Evolutionary conservation across 306 rosid genomes (phyloP), one percentile per base, ranked within the genome.

Genomic region (Dalbergia cultrata): DNA sequence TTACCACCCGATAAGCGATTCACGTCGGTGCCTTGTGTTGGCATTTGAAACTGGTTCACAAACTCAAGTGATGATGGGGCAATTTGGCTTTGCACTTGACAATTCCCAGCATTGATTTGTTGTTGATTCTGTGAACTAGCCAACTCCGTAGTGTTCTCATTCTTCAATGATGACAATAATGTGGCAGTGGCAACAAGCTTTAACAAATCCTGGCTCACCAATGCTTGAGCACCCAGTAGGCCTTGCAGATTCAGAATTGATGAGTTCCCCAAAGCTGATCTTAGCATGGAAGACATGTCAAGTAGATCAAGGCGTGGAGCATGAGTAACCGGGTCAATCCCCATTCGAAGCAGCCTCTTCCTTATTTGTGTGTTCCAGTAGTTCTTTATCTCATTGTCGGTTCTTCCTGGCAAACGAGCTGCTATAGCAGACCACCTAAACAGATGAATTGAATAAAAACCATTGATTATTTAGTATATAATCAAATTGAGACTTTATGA

Each of bases 371-470:
- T 93, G 88, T 95, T 95, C 99, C 99, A 95, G 50, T 93, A 91
- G 45, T 95, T 95, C 87, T 95, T 95, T 67, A 95, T 95, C 72
- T 95, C 99, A 6, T 95, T 95, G 66, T 95, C 99, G 0, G 99
- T 95, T 86, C 99, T 85, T 74, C 99, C 99, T 0, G 99, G 99
- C 56, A 95, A 87, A 13, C 92, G 80, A 21, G 97, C 92, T 0
- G 99, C 97, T 77, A 95, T 95, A 0, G 95, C 93, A 0, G 99
- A 95, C 99, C 99, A 95, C 81, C 98, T 95, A 85, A 47, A 65
- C 70, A 19, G 49, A n/a, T 2, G 2, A 54, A 54, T 26, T 26
- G 50, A 44, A 44, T 7, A 44, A 44, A 4, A 4, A 17, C 6
- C 60, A 67, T 26, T 52, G 35, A 43, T 34, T 8, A 1, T 58